Percentiles rank a stretch among this genome's conserved stretches.
Evolutionary conservation across 208 protist species (phyloP).

Genomic region (Trypanosoma mega): DNA sequence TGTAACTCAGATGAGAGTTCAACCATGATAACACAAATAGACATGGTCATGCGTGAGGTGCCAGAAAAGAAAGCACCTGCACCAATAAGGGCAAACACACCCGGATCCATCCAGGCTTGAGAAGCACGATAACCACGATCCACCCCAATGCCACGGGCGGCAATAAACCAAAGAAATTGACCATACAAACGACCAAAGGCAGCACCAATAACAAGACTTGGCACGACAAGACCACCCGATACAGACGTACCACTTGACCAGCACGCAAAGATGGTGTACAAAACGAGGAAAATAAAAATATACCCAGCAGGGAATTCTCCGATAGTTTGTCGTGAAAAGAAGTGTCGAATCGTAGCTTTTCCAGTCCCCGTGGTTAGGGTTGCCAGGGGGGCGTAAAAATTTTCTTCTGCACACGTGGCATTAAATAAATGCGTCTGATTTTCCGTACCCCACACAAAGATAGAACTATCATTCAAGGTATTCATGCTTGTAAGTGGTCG

Average conservation of each 20-base stretch:
- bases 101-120: constrained; percentile 87
- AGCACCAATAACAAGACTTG: constrained; percentile 90
- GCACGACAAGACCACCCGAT: constrained; percentile 89
- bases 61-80: constrained; percentile 91
- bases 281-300: constrained; percentile 72
- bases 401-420: constrained; percentile 45
- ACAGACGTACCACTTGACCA: constrained; percentile 73
- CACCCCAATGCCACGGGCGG: constrained; percentile 20
- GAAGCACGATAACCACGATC: constrained; percentile 50
- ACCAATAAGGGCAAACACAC: constrained; percentile 93
- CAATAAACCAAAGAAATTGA: constrained; percentile 66
- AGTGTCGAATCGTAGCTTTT: constrained; percentile 84
- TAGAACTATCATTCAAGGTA: constrained; percentile 30
- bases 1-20: constrained; percentile 93
- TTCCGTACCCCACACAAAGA: constrained; percentile 79
- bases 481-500: constrained; percentile 32
- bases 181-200: constrained; percentile 84
- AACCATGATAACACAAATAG: constrained; percentile 94
- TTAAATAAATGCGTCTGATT: constrained; percentile 53
- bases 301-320: constrained; percentile 61
- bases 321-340: constrained; percentile 86
- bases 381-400: constrained; percentile 78
- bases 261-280: constrained; percentile 84
- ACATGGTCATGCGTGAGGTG: constrained; percentile 91
- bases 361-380: constrained; percentile 81